These are phyloP conservation scores for Chytriomyces confervae DNA, from an alignment of 192 early-diverging fungal species.

Conservation along the genomic window DNA sequence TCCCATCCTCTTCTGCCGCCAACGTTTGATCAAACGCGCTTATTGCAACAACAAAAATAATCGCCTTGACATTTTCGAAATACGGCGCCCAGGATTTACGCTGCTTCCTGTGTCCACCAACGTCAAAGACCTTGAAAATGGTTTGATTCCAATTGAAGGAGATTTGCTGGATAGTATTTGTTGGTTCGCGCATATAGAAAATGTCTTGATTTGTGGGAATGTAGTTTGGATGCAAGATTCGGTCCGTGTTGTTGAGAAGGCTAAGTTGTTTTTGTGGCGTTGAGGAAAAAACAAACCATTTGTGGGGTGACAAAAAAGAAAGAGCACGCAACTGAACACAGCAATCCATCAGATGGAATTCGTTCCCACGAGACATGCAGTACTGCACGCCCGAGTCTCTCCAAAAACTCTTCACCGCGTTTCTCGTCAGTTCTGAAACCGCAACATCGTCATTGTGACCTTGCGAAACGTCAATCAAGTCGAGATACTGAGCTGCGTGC, in stretches of 20 bases:
- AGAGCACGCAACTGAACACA: conserved; percentile 41
- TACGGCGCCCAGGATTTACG: conserved; percentile 42
- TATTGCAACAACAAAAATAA: conserved; percentile 65
- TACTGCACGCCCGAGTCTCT: conserved; percentile 43
- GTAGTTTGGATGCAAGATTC: conserved; percentile 56
- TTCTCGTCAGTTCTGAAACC: neutral
- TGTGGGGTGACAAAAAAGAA: too few species aligned
- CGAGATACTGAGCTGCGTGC: conserved; percentile 12
- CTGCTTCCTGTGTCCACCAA: conserved; percentile 69
- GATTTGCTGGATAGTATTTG: conserved; percentile 68
- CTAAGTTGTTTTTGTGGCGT: neutral
- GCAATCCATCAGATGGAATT: conserved; percentile 55
- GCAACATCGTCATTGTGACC: too few species aligned
- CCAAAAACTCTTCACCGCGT: conserved; percentile 43
- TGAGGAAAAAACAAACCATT: too few species aligned
- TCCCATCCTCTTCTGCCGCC: conserved; percentile 56
- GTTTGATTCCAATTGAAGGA: conserved; percentile 60
- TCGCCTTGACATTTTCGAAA: conserved; percentile 67
- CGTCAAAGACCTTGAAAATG: conserved; percentile 63
- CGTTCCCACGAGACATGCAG: conserved; percentile 39
- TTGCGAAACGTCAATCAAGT: neutral
- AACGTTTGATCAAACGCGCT: conserved; percentile 61
- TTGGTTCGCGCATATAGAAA: conserved; percentile 66
- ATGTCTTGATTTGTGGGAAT: conserved; percentile 71
- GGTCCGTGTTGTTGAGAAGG: conserved; percentile 48